Evolutionary conservation across 2,329 filamentous ascomycete species (phyloP).

Genomic region (Aureobasidium pullulans): DNA sequence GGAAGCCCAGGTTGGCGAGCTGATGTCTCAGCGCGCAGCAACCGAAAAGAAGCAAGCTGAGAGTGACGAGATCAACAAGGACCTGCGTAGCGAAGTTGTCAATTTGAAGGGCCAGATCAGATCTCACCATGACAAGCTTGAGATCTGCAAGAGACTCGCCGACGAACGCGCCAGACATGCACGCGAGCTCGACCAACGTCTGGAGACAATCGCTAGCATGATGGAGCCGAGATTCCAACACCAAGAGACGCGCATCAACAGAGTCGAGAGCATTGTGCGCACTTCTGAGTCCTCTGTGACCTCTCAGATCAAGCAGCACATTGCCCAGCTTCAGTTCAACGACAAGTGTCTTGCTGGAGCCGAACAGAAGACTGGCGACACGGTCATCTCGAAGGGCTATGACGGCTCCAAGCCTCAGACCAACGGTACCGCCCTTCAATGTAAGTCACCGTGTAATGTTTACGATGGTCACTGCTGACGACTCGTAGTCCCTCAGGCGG

Average conservation of each 20-base stretch:
- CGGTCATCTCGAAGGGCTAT: not conserved
- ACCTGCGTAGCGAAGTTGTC: not conserved
- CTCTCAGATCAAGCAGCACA: not conserved
- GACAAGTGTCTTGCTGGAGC: not conserved
- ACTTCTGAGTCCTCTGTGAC: not conserved
- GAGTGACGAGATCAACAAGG: not conserved
- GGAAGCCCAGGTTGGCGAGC: not conserved
- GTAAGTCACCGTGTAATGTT: not conserved
- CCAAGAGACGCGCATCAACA: not conserved
- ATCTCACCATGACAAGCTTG: not conserved
- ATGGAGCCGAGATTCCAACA: not conserved
- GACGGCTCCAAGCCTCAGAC: not conserved
- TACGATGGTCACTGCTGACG: not conserved
- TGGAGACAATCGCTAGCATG: not conserved
- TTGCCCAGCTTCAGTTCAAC: not conserved
- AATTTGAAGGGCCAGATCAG: not conserved
- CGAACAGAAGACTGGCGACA: not conserved
- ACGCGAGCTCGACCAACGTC: not conserved
- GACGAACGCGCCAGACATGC: not conserved
- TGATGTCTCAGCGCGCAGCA: not conserved
- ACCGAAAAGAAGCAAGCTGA: not conserved
- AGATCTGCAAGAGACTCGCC: not conserved
- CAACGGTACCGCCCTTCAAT: not conserved
- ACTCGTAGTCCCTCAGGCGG: not conserved
- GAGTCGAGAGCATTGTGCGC: not conserved